These are phyloP conservation scores for Xerocomus nothofagi DNA, from an alignment of 1,284 basidiomycete genomes.

Conservation along the genomic window DNA sequence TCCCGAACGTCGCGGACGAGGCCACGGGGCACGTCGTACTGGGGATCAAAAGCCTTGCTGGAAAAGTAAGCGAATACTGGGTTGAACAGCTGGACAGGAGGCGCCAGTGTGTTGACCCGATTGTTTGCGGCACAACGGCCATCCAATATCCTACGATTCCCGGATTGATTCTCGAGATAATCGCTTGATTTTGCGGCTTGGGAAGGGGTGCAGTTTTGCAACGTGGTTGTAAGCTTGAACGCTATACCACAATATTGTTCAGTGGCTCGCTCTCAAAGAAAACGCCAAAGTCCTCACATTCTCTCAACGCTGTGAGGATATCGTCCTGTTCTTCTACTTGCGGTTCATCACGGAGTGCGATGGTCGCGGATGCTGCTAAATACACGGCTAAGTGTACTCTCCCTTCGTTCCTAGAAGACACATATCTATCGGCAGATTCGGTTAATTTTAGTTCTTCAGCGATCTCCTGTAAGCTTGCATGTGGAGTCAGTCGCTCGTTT, in stretches of 20 bases:
- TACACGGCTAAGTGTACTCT: no score
- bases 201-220: neutral
- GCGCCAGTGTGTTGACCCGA: neutral
- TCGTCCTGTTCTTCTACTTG: neutral
- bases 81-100: conserved; percentile 18
- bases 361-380: no score
- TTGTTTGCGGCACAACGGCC: neutral
- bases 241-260: neutral
- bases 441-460: no score
- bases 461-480: no score
- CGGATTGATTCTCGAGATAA: neutral
- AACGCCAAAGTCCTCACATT: neutral
- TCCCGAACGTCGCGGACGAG: neutral
- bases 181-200: conserved; percentile 1
- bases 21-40: conserved; percentile 3
- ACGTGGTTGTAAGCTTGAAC: neutral
- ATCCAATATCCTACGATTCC: neutral
- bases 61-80: conserved; percentile 19
- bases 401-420: no score
- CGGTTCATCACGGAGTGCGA: no score
- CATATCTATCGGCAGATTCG: no score
- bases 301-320: neutral
- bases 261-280: neutral
- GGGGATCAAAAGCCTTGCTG: conserved; percentile 13
- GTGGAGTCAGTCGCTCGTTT: no score